Base-by-base conservation (phyloP, 305 asterid genomes). In the Fraxinus sp. region DNA sequence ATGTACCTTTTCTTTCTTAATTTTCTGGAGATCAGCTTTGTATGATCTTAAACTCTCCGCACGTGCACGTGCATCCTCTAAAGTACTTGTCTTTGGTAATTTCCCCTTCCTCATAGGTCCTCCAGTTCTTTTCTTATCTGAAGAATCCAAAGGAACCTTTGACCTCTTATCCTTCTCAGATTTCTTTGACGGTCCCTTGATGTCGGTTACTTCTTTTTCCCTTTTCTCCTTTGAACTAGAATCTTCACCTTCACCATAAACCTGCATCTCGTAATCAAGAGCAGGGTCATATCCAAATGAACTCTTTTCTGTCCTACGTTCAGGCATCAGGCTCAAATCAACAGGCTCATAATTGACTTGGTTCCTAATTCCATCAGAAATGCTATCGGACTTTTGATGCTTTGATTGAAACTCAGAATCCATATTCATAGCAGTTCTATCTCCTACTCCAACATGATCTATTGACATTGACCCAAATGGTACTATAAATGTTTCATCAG, bases 41-140 rank as follows among this genome's bases (percentile, higher is more conserved):
- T 90, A 96, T 86, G 97, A 86, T 89, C 99, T 93, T 86, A 94
- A 86, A 79, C 73, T 94, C 84, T 96, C 99, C 75, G 98, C 99
- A 83, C 97, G 98, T 74, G 95, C 97, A 71, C 93, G 91, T 70
- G 98, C 99, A 87, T 94, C 98, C 83, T 94, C 97, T 77, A 88
- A 73, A 85, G 97, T 92, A 85, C 91, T 93, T 88, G 86, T 77
- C 89, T 91, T 94, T 18, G 95, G 89, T 78, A 91, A 82, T 87
- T 90, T 93, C 52, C 83, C 90, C 85, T 91, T 94, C 90, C 94
- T 90, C 64, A 93, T 80, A 36, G 94, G 97, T 46, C 98, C 98
- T 82, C 95, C 97, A 72, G 89, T 88, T 87, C 87, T 88, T 84
- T 84, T 92, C 91, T 92, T 92, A 77, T 90, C 88, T 72, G 68